Base-by-base conservation (phyloP, 139 green algal species). In the Chlamydomonas sphaeroides region DNA sequence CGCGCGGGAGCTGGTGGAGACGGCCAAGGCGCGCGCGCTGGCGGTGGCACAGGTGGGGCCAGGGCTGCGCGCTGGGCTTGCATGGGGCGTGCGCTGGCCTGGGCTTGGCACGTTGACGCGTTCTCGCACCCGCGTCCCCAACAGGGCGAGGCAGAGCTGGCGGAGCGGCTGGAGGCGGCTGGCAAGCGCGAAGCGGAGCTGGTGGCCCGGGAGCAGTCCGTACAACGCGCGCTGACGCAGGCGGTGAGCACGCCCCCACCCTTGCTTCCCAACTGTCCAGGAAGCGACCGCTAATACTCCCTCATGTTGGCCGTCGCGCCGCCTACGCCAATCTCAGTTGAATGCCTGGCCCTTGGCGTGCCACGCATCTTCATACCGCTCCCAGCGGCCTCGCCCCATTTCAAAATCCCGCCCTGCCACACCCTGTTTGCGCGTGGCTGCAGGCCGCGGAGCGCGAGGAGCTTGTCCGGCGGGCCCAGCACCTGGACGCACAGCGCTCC, bases 391-490 rank as follows among this genome's bases (percentile, higher is more conserved):
- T n/a, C n/a, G n/a, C n/a, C n/a, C n/a, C n/a, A n/a, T n/a, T n/a
- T n/a, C n/a, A n/a, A n/a, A n/a, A n/a, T n/a, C n/a, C n/a, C n/a
- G n/a, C n/a, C n/a, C n/a, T n/a, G n/a, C n/a, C n/a, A n/a, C n/a
- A n/a, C n/a, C n/a, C n/a, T n/a, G n/a, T n/a, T n/a, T n/a, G n/a
- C n/a, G n/a, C n/a, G n/a, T 35, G 21, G 11, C 59, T 42, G 42
- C 75, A 82, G 75, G 45, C 61, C 2, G 17, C 26, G 30, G 75
- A 82, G 42, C 75, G 75, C 15, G 75, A 82, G 42, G 75, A 82
- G 10, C n/a, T 82, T 41, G 21, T 63, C 42, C 75, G 62, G 23
- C 75, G 75, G 30, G 33, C 32, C 3, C 65, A 72, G 23, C 42
- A 82, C 56, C 75, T 82, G 42, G 62, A 72, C 23, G 21, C 15